Evolutionary conservation across 208 protist genomes (phyloP), one percentile per base, ranked within the genome.

Genomic region (Wallacemonas rigidus): DNA sequence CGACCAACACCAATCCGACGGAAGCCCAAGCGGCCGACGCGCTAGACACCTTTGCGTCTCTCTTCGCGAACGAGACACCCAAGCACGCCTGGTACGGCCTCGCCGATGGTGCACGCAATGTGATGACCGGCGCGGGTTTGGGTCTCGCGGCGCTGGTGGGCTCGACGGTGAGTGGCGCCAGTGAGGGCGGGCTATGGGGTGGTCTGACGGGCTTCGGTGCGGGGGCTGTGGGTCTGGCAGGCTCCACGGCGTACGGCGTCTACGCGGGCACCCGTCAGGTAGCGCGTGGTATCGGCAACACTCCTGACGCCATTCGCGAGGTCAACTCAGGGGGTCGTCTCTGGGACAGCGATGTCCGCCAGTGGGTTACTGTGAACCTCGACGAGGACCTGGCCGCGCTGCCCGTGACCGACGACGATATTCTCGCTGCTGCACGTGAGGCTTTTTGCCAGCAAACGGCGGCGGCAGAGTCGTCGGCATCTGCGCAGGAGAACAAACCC

Each of bases 331-430:
- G 79, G 7, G 77, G 83, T 41, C 51, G 71, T 4, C 79, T 82
- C 65, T 93, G 88, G 86, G 82, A 90, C 77, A 81, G 75, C 63
- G 68, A 54, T 40, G 36, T 26, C 12, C 75, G 77, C 57, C n/a
- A 67, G n/a, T 93, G 85, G 80, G 74, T 84, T 7, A 67, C 73
- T 3, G 81, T 91, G 67, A 71, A 84, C 12, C 79, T 91, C 9
- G 17, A 41, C 26, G 1, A n/a, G 1, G 72, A 75, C 44, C 57
- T 89, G 5, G 83, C 65, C 2, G 35, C 57, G 3, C 76, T 91
- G 55, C 83, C 86, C 14, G 45, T 54, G 15, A 79, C 61, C 1
- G 83, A 91, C 63, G 78, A 82, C n/a, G 86, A 91, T 51, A 50
- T 91, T n/a, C 50, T 79, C 17, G 47, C 69, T 1, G 51, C 72